Conservation (phyloP, 78 protist genomes). For the Monocercomonoides exilis region DNA sequence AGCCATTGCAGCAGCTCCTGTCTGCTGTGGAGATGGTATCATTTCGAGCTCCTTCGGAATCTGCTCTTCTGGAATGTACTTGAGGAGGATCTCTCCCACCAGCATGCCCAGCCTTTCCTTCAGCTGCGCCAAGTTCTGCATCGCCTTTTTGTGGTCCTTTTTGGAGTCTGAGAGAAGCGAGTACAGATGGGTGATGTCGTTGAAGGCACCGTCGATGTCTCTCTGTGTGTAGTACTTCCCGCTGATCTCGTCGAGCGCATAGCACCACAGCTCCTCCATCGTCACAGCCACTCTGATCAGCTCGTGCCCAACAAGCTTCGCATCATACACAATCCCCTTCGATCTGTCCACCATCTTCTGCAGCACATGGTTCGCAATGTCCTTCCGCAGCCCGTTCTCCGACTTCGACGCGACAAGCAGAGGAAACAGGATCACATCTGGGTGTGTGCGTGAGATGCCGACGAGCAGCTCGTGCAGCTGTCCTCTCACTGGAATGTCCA, state of each 20-base stretch:
- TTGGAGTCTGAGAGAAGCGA: neutral
- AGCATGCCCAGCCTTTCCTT: neutral
- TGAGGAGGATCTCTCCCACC: neutral
- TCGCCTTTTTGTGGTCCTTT: neutral
- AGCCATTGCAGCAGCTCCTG: too few relatives aligned
- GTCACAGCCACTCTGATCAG: constrained; percentile 23
- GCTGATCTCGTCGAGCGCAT: constrained; percentile 16
- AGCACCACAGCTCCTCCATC: constrained; percentile 14
- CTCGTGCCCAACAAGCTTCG: constrained; percentile 11
- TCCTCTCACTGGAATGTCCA: neutral
- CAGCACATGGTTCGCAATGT: neutral
- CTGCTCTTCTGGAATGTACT: too few relatives aligned
- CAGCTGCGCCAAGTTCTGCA: neutral
- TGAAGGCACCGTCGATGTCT: neutral
- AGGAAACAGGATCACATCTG: constrained; percentile 24
- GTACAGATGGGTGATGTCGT: neutral
- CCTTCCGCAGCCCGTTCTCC: neutral
- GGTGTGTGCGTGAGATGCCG: neutral
- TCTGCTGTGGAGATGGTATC: too few relatives aligned
- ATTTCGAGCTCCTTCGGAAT: too few relatives aligned
- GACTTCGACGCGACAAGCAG: constrained; percentile 21
- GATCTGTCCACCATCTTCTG: neutral
- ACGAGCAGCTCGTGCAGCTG: neutral
- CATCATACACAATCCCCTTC: constrained; percentile 8
- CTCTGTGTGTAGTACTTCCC: constrained; percentile 7